A percentile compares a stretch with the other conserved stretches of the same genome.
These are phyloP conservation scores for Phlebiopsis flavidoalba DNA, from an alignment of 768 basidiomycete genomes.

Conservation along the genomic window DNA sequence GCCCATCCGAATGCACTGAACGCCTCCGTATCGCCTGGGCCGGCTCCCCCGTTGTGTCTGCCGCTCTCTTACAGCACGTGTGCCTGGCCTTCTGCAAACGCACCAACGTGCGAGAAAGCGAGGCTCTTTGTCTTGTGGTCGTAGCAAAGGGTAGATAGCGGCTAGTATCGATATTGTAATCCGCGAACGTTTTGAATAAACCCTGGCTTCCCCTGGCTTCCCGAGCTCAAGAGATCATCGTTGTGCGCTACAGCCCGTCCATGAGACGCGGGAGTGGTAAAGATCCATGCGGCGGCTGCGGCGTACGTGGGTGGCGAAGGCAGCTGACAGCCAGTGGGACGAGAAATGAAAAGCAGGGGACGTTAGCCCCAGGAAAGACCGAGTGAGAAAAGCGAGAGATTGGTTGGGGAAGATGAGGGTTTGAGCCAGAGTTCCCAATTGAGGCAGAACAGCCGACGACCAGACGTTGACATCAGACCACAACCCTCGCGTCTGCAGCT, in stretches of 20 bases:
- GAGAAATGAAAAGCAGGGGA: background rate
- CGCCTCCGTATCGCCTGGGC: background rate
- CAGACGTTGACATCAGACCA: conserved; percentile 4
- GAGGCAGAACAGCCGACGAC: background rate
- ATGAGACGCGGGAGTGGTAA: background rate
- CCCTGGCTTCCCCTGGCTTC: background rate
- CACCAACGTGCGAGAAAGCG: background rate
- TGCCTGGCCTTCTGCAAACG: no score
- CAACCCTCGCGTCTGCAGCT: background rate
- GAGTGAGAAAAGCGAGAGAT: background rate
- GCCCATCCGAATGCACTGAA: background rate
- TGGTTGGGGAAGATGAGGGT: conserved; percentile 2
- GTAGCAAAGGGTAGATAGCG: background rate
- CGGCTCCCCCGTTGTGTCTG: background rate
- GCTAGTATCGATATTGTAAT: background rate
- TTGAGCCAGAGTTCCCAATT: background rate
- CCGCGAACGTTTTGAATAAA: background rate
- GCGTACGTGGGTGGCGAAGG: background rate
- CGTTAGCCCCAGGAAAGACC: background rate
- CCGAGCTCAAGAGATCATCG: background rate
- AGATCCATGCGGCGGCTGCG: background rate
- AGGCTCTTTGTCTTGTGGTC: background rate
- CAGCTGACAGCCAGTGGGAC: background rate
- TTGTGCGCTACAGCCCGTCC: background rate
- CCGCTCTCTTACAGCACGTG: background rate